Percentiles rank a stretch among this genome's conserved stretches.
Conservation (phyloP, 2,329 filamentous ascomycete species). For the Fusarium decemcellulare region DNA sequence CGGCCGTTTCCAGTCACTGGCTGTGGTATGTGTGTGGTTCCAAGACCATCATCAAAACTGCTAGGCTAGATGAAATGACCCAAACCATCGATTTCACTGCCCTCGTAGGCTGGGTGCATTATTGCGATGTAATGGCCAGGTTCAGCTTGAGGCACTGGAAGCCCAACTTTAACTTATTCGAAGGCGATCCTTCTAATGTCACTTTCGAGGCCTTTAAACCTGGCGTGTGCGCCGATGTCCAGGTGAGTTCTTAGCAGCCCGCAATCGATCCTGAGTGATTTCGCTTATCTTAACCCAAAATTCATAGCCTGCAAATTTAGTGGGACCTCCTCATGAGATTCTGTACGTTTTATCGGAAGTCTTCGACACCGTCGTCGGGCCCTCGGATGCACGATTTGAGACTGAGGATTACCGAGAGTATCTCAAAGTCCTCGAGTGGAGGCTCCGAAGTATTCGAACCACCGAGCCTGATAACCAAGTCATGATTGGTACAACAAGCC, state of each 20-base stretch:
- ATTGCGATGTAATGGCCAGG: constrained; percentile 23
- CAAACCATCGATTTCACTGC: constrained; percentile 4
- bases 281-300: not conserved
- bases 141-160: constrained; percentile 40
- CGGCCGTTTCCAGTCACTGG: constrained; percentile 36
- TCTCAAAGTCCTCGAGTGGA: constrained; percentile 21
- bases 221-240: constrained; percentile 15
- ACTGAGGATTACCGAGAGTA: constrained; percentile 1
- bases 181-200: not conserved
- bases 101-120: constrained; percentile 37
- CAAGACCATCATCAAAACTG: constrained; percentile 26
- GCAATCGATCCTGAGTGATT: too few relatives aligned
- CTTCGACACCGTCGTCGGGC: constrained; percentile 13
- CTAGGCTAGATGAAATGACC: constrained; percentile 10
- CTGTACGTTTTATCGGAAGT: constrained; percentile 30
- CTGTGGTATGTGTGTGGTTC: constrained; percentile 37
- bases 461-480: fast-evolving
- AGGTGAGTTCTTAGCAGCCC: not conserved
- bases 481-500: not conserved
- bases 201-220: constrained; percentile 16
- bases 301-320: not conserved
- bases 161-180: not conserved
- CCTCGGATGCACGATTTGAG: not conserved
- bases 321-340: constrained; percentile 16
- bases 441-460: not conserved